A percentile compares a stretch with the other conserved stretches of the same genome.
These are phyloP conservation scores for Penicillium nucicola DNA, from an alignment of 495 filamentous ascomycete genomes.

Conservation along the genomic window DNA sequence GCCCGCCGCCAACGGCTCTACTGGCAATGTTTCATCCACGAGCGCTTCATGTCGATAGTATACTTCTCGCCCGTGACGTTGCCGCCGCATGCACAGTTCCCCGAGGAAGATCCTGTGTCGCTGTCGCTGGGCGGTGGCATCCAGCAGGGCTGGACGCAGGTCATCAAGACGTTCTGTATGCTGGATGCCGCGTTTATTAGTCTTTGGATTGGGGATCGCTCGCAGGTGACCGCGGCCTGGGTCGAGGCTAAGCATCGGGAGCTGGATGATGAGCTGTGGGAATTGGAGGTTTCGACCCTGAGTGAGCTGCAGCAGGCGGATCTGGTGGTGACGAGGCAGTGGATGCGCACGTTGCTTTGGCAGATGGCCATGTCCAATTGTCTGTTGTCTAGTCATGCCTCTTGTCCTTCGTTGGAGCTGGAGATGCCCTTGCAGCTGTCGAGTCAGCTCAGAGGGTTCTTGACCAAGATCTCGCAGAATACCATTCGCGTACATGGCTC, in stretches of 20 bases:
- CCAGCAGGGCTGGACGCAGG: slow-evolving; percentile 20
- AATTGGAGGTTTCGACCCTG: slow-evolving; percentile 26
- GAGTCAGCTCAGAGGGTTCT: slow-evolving; percentile 42
- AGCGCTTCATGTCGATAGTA: slow-evolving; percentile 28
- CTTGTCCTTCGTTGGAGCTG: slow-evolving; percentile 43
- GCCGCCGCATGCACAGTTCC: slow-evolving; percentile 11
- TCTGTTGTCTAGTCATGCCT: slow-evolving; percentile 36
- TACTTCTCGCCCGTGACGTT: slow-evolving; percentile 21
- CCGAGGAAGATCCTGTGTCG: slow-evolving; percentile 19
- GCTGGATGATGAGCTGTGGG: slow-evolving; percentile 24
- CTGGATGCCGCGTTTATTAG: slow-evolving; percentile 21
- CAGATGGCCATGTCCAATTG: slow-evolving; percentile 50
- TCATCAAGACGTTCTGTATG: slow-evolving; percentile 23
- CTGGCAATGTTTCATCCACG: slow-evolving; percentile 33
- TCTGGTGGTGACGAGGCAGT: slow-evolving; percentile 52
- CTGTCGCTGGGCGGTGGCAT: slow-evolving; percentile 6
- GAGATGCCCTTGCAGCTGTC: slow-evolving; percentile 52
- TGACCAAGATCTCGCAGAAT: slow-evolving; percentile 41
- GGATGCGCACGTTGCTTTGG: slow-evolving; percentile 53
- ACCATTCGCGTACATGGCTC: slow-evolving; percentile 54
- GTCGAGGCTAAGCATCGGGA: slow-evolving; percentile 26
- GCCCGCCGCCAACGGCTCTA: slow-evolving; percentile 27
- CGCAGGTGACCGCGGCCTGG: slow-evolving; percentile 22
- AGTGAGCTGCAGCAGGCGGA: slow-evolving; percentile 49
- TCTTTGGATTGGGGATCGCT: slow-evolving; percentile 25